Evolutionary conservation across 192 early-diverging fungal genomes (phyloP), one percentile per base, ranked within the genome.

Genomic region (Backusella tarrabulga): DNA sequence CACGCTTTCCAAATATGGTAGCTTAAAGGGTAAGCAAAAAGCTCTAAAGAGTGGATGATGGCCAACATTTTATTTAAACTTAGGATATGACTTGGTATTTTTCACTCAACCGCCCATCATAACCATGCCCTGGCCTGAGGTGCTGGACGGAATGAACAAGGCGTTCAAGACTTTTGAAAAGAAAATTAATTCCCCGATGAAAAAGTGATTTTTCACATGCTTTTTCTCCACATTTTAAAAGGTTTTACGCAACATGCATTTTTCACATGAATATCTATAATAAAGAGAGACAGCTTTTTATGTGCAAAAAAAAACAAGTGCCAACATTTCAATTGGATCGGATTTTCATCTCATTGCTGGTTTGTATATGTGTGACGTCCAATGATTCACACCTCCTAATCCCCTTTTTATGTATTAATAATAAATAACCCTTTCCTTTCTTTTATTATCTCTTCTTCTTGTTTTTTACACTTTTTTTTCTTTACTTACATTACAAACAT

Each of bases 151-250:
- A 34, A n/a, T 34, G 63, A 36, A 40, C 34, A 63, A 40, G 19
- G 9, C 34, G 15, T 41, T 60, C 5, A 32, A 21, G 2, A 0
- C 0, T 0, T 63, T 63, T 63, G 23, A 63, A 63, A 29, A 29
- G 12, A 11, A 63, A 63, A 63, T 63, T 63, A 63, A 63, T 63
- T 29, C 56, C 23, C 56, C 56, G 56, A 74, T 63, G 41, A 15
- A 74, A 14, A 52, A 19, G 38, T 54, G 35, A 6, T 38, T 15
- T 40, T 74, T 74, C 73, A 74, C 73, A 74, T 74, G 73, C 56
- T 35, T 60, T 60, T 66, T 74, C 52, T 66, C 40, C 71, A 72
- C 40, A 46, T 21, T 21, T 46, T 17, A 7, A 40, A 71, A 26
- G 1, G 1, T 2, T n/a, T 42, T 26, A 41, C 41, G 56, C 56